Evolutionary conservation across 768 basidiomycete genomes (phyloP).

Genomic region (Boletus vinaceobasis): DNA sequence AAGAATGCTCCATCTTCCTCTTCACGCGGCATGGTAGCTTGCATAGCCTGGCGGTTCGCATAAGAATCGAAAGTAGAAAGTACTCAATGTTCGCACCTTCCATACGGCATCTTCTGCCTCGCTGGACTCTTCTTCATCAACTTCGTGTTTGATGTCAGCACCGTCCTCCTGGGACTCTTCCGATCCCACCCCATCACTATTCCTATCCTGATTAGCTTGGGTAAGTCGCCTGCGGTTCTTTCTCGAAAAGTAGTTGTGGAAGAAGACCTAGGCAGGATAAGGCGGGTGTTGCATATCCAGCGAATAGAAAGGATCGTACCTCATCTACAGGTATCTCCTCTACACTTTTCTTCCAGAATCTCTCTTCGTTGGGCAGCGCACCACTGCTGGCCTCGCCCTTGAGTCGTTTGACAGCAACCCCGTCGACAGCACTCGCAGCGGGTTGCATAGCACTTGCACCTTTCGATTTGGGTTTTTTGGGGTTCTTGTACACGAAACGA

Average conservation of each 20-base stretch:
- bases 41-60: constrained; percentile 64
- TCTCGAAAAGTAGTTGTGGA: constrained; percentile 81
- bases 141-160: constrained; percentile 29
- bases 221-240: constrained; percentile 58
- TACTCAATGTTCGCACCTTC: constrained; percentile 57
- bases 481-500: constrained; percentile 95
- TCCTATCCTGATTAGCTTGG: constrained; percentile 37
- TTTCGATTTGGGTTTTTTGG: constrained; percentile 69
- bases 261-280: constrained; percentile 62
- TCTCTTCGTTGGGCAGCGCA: constrained; percentile 66
- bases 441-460: constrained; percentile 97
- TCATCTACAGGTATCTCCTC: constrained; percentile 86
- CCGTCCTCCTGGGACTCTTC: constrained; percentile 25
- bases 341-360: constrained; percentile 65
- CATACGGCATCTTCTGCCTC: constrained; percentile 70
- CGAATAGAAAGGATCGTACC: constrained; percentile 36
- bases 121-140: constrained; percentile 41
- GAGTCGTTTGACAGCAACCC: constrained; percentile 65
- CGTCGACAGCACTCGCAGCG: constrained; percentile 62
- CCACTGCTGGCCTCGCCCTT: constrained; percentile 52
- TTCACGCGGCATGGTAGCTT: constrained; percentile 72
- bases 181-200: constrained; percentile 16
- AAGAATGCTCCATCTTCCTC: constrained; percentile 45
- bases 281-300: background rate
- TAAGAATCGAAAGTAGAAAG: background rate